Evolutionary conservation across 768 basidiomycete genomes (phyloP).

Genomic region (Xerocomus spinulosus): DNA sequence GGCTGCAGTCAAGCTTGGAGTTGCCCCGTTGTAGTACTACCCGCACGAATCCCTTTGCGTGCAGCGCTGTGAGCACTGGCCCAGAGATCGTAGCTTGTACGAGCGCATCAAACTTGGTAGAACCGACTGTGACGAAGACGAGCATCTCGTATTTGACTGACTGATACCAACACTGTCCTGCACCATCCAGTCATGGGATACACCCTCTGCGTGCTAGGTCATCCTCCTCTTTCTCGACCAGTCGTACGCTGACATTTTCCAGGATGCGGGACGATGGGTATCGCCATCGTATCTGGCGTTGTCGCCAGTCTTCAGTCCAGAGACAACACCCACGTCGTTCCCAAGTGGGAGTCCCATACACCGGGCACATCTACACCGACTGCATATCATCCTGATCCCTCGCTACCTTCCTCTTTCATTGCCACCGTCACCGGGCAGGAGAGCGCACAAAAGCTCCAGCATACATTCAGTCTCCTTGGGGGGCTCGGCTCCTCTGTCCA

Average conservation of each 20-base stretch:
- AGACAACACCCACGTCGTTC: constrained; percentile 24
- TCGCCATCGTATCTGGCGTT: constrained; percentile 92
- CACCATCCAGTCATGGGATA: constrained; percentile 66
- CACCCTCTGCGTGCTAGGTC: constrained; percentile 84
- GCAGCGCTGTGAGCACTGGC: constrained; percentile 53
- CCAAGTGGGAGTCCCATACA: constrained; percentile 66
- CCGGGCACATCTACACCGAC: constrained; percentile 73
- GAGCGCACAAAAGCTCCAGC: constrained; percentile 61
- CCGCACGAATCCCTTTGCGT: constrained; percentile 48
- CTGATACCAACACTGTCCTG: not conserved
- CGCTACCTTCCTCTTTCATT: constrained; percentile 73
- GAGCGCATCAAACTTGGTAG: constrained; percentile 79
- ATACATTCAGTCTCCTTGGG: constrained; percentile 56
- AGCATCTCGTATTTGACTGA: constrained; percentile 16
- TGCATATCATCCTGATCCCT: constrained; percentile 50
- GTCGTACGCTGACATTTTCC: constrained; percentile 10
- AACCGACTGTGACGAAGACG: constrained; percentile 84
- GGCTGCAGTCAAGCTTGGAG: constrained; percentile 41
- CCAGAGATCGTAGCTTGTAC: constrained; percentile 55
- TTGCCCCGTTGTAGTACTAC: constrained; percentile 79
- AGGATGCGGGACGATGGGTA: constrained; percentile 99
- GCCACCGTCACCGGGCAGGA: constrained; percentile 83
- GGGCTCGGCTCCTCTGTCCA: constrained; percentile 63
- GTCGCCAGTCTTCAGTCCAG: constrained; percentile 71
- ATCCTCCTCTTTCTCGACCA: constrained; percentile 6